Base-by-base conservation (phyloP, 305 asterid species). In the Nicotiana rustica region DNA sequence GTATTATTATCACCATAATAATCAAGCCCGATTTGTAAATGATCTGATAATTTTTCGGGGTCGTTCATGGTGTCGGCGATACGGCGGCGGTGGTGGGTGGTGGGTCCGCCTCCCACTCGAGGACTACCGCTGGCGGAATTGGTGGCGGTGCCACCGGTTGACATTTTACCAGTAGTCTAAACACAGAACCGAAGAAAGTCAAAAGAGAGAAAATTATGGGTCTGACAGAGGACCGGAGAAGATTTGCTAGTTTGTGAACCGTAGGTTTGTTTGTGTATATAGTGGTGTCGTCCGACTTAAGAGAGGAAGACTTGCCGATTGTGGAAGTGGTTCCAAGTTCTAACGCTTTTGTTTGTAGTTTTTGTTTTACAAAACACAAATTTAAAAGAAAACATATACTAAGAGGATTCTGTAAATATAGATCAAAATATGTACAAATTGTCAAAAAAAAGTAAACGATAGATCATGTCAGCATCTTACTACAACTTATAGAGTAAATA, bases 11-110 rank as follows among this genome's bases (percentile, higher is more conserved):
- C 84, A 83, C 38, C 87, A 17, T 81, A 71, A 60, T 85, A 4
- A 66, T 33, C 59, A 25, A 81, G 73, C 84, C 64, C 78, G 67
- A 78, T 78, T 19, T 78, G 82, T n/a, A 83, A 13, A 52, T 85
- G 81, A 59, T 83, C 93, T 4, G 83, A 18, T 47, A 81, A 59
- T 15, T 85, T 90, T 25, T 90, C 90, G 6, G 76, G 61, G 6
- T 85, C 91, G 17, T 60, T 44, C 3, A 52, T 13, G 8, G 67
- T 44, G 69, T 90, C 95, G 0, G 82, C 81, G 36, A 65, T 75
- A 67, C 91, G 94, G 61, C 95, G 92, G 69, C 96, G 94, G 69
- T 90, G 93, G 85, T 90, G 77, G 84, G 84, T 55, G 14, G 85
- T 82, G 62, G 85, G 84, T 5, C 82, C 88, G 57, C 86, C 85